Percentiles rank a stretch among this genome's conserved stretches.
These are phyloP conservation scores for Fraxinus cuspidata DNA, from an alignment of 257 asterid genomes.

Conservation along the genomic window DNA sequence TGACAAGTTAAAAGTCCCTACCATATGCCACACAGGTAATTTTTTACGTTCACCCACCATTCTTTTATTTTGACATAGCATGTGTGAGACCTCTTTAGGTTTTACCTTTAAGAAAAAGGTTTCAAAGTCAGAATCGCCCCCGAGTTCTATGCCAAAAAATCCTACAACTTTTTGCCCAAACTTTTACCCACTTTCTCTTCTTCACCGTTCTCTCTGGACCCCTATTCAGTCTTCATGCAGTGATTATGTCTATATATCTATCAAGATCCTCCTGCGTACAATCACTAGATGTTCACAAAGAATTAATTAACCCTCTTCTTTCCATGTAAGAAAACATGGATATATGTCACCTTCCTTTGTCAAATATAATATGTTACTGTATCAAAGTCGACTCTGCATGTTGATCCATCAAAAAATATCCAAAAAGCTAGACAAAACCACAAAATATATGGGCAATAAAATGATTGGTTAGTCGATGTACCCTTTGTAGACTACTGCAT, in stretches of 20 bases:
- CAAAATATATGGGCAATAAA: not conserved
- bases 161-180: not conserved
- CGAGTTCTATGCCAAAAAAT: not conserved
- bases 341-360: not conserved
- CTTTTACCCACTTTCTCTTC: not conserved
- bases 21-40: too few species aligned
- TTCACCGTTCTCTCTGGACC: not conserved
- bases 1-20: too few species aligned
- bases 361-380: not conserved
- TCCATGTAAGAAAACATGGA: too few species aligned
- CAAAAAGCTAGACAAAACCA: not conserved
- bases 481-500: not conserved
- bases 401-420: not conserved
- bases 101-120: not conserved
- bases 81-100: too few species aligned
- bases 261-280: not conserved
- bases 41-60: too few species aligned
- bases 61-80: too few species aligned
- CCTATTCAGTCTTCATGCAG: not conserved
- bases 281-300: too few species aligned
- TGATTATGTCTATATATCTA: not conserved
- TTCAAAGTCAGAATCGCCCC: not conserved
- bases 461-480: not conserved
- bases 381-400: not conserved
- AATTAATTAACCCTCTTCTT: too few species aligned